Conservation (phyloP, 2,329 filamentous ascomycete genomes). For the Dothideomycetidae sp. region DNA sequence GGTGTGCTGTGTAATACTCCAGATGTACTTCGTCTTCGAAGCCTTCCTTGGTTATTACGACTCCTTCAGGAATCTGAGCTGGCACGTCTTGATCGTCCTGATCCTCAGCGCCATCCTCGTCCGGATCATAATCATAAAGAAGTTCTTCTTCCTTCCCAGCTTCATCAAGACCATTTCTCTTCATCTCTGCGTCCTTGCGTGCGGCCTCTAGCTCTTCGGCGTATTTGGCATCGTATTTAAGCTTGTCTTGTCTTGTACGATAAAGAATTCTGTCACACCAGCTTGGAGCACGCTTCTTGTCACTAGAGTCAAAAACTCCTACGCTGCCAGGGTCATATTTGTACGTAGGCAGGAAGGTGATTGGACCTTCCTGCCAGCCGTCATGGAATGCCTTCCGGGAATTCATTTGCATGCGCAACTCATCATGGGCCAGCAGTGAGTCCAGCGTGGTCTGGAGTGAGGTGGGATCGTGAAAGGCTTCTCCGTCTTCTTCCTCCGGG, state of each 20-base stretch:
- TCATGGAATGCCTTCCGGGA: conserved; percentile 72
- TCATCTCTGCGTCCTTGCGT: conserved; percentile 74
- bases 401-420: conserved; percentile 61
- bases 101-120: conserved; percentile 50
- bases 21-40: conserved; percentile 41
- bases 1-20: conserved; percentile 73
- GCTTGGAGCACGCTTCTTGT: conserved; percentile 82
- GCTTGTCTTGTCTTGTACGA: conserved; percentile 57
- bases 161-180: conserved; percentile 58
- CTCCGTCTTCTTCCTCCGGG: conserved; percentile 6
- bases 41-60: conserved; percentile 44
- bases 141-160: conserved; percentile 66
- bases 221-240: conserved; percentile 48
- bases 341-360: conserved; percentile 85
- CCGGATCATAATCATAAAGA: conserved; percentile 80
- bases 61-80: conserved; percentile 31
- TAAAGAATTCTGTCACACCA: conserved; percentile 96
- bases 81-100: conserved; percentile 42
- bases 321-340: conserved; percentile 96
- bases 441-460: conserved; percentile 80
- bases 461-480: conserved; percentile 46
- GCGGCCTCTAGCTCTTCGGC: conserved; percentile 52
- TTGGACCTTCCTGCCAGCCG: conserved; percentile 79
- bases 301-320: conserved; percentile 83
- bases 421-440: conserved; percentile 79